These are phyloP conservation scores for Fibroporia radiculosa DNA, from an alignment of 768 basidiomycete genomes.

Conservation along the genomic window DNA sequence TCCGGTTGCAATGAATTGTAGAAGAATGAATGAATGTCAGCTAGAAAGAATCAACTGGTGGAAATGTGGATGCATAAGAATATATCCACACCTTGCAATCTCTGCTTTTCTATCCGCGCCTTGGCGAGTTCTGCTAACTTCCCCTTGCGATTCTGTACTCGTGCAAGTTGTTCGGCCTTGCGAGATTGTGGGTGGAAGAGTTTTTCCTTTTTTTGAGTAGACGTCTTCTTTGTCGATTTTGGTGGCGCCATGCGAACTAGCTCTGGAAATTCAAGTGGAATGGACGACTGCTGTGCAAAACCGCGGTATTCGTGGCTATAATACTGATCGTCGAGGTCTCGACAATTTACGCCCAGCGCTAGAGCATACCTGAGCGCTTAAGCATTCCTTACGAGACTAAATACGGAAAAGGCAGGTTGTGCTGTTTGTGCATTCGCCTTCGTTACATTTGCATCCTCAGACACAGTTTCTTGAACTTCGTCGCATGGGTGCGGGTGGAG, in stretches of 20 bases:
- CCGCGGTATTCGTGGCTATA: too few species aligned
- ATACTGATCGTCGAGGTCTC: too few species aligned
- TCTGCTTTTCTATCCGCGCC: constrained; percentile 51
- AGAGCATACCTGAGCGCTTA: too few species aligned
- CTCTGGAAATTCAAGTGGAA: too few species aligned
- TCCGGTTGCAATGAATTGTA: constrained; percentile 61
- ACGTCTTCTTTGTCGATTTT: constrained; percentile 24
- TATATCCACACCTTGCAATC: constrained; percentile 37
- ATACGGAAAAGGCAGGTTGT: too few species aligned
- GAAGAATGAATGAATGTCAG: constrained; percentile 70
- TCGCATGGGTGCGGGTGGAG: too few species aligned
- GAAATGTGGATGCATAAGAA: neutral
- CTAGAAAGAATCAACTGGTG: constrained; percentile 25
- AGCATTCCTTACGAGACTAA: too few species aligned
- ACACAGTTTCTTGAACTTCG: too few species aligned
- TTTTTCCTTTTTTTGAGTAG: constrained; percentile 59
- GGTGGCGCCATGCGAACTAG: constrained; percentile 27
- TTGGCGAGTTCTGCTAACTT: constrained; percentile 51
- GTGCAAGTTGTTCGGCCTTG: constrained; percentile 70
- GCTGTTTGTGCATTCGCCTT: too few species aligned
- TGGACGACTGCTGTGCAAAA: too few species aligned
- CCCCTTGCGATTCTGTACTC: constrained; percentile 59
- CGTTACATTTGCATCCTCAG: too few species aligned
- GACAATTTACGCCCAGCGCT: too few species aligned
- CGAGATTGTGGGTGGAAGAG: constrained; percentile 77